A percentile compares a stretch with the other conserved stretches of the same genome.
Conservation (phyloP, 768 basidiomycete species). For the Tricholoma sp. region DNA sequence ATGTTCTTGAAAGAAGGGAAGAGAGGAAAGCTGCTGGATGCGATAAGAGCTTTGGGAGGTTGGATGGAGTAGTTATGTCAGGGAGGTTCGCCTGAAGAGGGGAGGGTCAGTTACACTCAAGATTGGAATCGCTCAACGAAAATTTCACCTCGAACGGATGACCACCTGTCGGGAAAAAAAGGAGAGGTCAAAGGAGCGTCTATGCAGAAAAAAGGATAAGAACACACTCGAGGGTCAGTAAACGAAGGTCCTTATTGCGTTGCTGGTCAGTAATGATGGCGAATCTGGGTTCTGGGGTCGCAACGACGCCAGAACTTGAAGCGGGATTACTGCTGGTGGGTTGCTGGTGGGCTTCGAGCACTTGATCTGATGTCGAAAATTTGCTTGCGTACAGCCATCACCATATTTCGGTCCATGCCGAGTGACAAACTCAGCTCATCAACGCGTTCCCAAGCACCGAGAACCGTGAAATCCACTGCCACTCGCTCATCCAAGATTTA, state of each 20-base stretch:
- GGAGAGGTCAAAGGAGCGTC: not conserved
- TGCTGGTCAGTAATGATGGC: conserved; percentile 72
- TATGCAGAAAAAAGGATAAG: conserved; percentile 7
- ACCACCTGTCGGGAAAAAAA: conserved; percentile 50
- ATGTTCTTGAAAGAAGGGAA: conserved; percentile 12
- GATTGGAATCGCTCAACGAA: conserved; percentile 6
- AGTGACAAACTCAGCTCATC: not conserved
- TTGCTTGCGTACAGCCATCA: not conserved
- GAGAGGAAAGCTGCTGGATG: conserved; percentile 7
- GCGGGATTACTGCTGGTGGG: not conserved
- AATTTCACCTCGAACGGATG: conserved; percentile 65
- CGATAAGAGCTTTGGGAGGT: conserved; percentile 7
- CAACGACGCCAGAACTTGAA: conserved; percentile 17
- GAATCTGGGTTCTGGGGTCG: conserved; percentile 34
- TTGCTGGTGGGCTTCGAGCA: no score
- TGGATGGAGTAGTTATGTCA: conserved; percentile 44
- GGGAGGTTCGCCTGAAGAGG: conserved; percentile 67
- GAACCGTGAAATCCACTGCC: no score
- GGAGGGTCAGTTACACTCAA: conserved; percentile 15
- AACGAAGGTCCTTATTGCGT: conserved; percentile 77
- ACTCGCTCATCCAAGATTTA: no score
- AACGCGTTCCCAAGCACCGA: no score
- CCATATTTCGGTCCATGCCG: not conserved
- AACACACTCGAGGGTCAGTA: conserved; percentile 72
- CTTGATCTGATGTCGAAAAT: not conserved